Evolutionary conservation across 805 yeast genomes (phyloP), one percentile per base, ranked within the genome.

Genomic region (Torulaspora franciscae): DNA sequence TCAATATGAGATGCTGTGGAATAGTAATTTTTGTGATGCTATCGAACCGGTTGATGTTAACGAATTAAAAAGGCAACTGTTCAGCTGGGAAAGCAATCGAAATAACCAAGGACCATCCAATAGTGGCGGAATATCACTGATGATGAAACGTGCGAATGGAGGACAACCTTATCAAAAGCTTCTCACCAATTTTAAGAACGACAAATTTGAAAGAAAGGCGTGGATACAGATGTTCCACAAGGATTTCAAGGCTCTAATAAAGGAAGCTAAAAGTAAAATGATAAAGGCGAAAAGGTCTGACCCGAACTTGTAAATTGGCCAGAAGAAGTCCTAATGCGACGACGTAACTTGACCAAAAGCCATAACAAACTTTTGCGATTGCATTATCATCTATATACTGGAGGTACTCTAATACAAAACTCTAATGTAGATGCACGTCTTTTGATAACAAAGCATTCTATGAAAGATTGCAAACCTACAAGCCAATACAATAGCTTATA

Each of bases 1-100:
- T 49, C 91, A 89, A 52, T 90, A 80, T 68, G 79, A 83, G 45
- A 77, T 81, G 26, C 58, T 88, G 8, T 84, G 82, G 80, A 90
- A 90, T 58, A 81, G 95, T 9, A 88, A 88, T 57, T 73, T 60
- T 37, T 51, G 81, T 34, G 96, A 88, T 58, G 75, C 89, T 5
- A 67, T 75, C 28, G 72, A 70, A 25, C 96, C 95, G 0, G 76
- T 76, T 3, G 64, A 77, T 22, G 80, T 79, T 17, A 65, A 69
- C 30, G 75, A 76, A 4, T 62, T 90, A 39, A 69, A 77, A 38
- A 77, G 73, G 42, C 75, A 74, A 41, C 69, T 90, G 30, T 61
- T 66, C 17, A 78, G 79, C 55, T 85, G 95, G 95, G 96, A 88
- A 56, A 61, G 60, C 7, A 54, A 68, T 5, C 61, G 56, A 22